phyloP scores from a whole-genome alignment of 495 filamentous ascomycete species.

The Cercophora sp. region DNA sequence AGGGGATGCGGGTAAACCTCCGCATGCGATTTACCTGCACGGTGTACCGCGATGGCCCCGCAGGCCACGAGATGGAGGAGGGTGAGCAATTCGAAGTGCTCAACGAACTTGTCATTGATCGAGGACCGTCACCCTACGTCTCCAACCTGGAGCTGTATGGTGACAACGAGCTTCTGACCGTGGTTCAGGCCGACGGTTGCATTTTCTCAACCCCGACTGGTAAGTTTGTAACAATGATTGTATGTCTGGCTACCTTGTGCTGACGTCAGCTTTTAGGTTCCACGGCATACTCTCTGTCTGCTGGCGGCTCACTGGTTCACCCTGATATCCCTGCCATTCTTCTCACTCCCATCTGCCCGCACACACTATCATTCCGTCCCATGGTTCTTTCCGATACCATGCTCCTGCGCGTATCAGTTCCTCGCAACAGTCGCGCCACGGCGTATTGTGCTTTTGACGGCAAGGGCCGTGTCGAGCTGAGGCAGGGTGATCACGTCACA shows the following conservation, averaged over 20 bases:
- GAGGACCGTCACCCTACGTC: slow-evolving; percentile 92
- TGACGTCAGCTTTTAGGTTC: slow-evolving; percentile 49
- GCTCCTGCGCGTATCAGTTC: slow-evolving; percentile 82
- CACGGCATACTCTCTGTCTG: slow-evolving; percentile 93
- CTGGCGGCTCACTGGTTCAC: slow-evolving; percentile 91
- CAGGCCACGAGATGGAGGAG: slow-evolving; percentile 56
- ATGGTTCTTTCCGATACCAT: slow-evolving; percentile 98
- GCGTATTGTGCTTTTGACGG: slow-evolving; percentile 97
- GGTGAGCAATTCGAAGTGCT: slow-evolving; percentile 91
- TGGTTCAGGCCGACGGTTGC: slow-evolving; percentile 93
- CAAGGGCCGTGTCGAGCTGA: slow-evolving; percentile 87
- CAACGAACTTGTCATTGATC: slow-evolving; percentile 96
- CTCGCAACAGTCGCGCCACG: slow-evolving; percentile 76
- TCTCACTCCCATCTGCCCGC: slow-evolving; percentile 94
- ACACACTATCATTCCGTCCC: slow-evolving; percentile 92
- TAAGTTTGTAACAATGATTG: no score
- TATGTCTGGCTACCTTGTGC: no score
- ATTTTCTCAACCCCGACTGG: slow-evolving; percentile 96
- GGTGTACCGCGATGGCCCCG: slow-evolving; percentile 63
- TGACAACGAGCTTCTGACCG: slow-evolving; percentile 86
- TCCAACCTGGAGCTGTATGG: slow-evolving; percentile 94
- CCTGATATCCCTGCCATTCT: slow-evolving; percentile 97
- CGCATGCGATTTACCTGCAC: slow-evolving; percentile 98
- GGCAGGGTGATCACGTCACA: slow-evolving; percentile 88
- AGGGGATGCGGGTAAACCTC: slow-evolving; percentile 90